Conservation (phyloP, 352 stramenopile genomes). For the Saprolegnia parasitica region DNA sequence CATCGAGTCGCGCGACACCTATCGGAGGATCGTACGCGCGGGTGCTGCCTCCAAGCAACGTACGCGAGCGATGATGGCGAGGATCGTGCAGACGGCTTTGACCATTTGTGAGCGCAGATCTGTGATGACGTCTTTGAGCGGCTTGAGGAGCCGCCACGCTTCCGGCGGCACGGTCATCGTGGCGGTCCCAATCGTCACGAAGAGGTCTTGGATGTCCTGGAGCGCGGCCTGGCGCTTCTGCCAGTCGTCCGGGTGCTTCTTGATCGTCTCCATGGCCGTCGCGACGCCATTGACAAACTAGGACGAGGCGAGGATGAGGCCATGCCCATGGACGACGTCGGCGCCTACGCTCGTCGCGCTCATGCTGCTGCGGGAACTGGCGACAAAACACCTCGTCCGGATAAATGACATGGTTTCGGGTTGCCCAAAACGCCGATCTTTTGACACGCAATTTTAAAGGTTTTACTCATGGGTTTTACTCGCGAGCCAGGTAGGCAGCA, state of each 20-base stretch:
- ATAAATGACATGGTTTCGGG: neutral
- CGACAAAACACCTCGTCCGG: constrained; percentile 1
- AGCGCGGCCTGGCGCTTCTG: constrained; percentile 66
- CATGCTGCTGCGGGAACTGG: neutral
- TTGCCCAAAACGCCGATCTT: neutral
- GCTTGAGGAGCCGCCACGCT: constrained; percentile 67
- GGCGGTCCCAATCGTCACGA: constrained; percentile 52
- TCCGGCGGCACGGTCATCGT: constrained; percentile 44
- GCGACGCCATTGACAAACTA: constrained; percentile 39
- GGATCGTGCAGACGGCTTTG: constrained; percentile 68
- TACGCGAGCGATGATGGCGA: constrained; percentile 54
- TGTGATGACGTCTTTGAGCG: constrained; percentile 65
- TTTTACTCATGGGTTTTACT: no score
- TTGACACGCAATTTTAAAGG: neutral
- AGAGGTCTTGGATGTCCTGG: constrained; percentile 56
- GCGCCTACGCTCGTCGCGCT: neutral
- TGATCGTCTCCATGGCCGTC: constrained; percentile 72
- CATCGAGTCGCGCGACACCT: constrained; percentile 63
- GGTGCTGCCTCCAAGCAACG: neutral
- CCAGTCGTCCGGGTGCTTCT: constrained; percentile 76
- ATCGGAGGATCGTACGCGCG: neutral
- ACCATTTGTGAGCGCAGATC: constrained; percentile 82
- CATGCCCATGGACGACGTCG: neutral
- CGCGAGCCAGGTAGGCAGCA: no score
- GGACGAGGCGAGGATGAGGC: neutral